Percentiles rank a stretch among this genome's conserved stretches.
Conservation (phyloP, 805 yeast species). For the Jamesozyma rosinii region DNA sequence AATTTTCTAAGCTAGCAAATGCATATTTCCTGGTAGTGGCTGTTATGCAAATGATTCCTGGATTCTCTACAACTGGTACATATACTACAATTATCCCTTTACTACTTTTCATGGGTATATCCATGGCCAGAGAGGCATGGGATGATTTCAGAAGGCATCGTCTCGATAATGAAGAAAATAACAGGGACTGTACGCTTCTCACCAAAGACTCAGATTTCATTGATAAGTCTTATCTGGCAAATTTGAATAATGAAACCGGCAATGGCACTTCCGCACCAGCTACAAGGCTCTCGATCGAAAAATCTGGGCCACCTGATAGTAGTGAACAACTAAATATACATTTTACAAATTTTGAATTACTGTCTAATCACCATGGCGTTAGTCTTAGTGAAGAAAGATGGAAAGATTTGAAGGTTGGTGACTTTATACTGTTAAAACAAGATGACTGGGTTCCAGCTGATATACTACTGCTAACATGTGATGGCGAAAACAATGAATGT, state of each 20-base stretch:
- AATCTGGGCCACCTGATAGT: neutral
- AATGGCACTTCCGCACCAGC: neutral
- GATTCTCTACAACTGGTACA: conserved; percentile 95
- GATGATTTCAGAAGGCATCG: conserved; percentile 86
- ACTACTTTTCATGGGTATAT: conserved; percentile 73
- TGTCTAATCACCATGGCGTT: conserved; percentile 17
- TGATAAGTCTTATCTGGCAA: neutral
- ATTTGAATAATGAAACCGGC: neutral
- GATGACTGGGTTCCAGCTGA: conserved; percentile 97
- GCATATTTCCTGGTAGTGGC: conserved; percentile 84
- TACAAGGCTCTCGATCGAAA: neutral
- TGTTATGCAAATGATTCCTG: conserved; percentile 88
- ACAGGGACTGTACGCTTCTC: conserved; percentile 37
- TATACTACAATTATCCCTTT: conserved; percentile 90
- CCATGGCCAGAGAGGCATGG: conserved; percentile 86
- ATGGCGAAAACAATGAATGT: conserved; percentile 50
- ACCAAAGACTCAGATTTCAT: conserved; percentile 12
- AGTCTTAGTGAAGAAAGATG: conserved; percentile 36
- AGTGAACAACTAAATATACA: conserved; percentile 7
- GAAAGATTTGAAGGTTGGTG: conserved; percentile 84
- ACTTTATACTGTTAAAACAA: conserved; percentile 57
- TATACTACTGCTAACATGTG: conserved; percentile 58
- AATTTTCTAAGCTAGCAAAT: conserved; percentile 88
- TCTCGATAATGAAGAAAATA: conserved; percentile 79
- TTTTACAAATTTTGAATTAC: conserved; percentile 18